A percentile compares a stretch with the other conserved stretches of the same genome.
phyloP scores from a whole-genome alignment of 2,329 filamentous ascomycete genomes.

The Paecilomyces sp. region DNA sequence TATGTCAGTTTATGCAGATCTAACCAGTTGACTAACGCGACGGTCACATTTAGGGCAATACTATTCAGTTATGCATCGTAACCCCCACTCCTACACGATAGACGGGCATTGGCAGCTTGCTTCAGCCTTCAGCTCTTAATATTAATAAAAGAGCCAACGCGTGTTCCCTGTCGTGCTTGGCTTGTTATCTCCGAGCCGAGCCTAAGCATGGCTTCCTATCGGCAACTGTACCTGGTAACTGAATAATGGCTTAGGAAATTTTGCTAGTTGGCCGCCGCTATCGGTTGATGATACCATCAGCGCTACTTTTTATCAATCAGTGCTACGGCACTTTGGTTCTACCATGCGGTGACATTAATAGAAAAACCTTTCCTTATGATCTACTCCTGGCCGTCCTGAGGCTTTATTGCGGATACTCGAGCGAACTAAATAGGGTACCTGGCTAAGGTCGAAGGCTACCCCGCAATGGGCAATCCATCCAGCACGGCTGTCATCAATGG shows the following conservation, averaged over 20 bases:
- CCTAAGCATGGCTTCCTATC: neutral
- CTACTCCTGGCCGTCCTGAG: neutral
- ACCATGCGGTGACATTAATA: neutral
- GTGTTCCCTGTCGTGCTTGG: neutral
- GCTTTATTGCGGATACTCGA: neutral
- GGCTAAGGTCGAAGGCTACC: neutral
- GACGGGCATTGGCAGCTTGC: neutral
- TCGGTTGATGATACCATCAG: neutral
- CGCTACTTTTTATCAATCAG: neutral
- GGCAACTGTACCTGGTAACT: neutral
- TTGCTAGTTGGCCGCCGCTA: neutral
- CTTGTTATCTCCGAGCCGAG: neutral
- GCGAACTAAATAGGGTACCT: neutral
- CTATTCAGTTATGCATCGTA: neutral
- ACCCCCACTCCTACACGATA: neutral
- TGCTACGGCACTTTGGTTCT: neutral
- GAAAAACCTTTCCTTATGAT: neutral
- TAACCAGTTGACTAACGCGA: neutral
- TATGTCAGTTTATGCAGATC: neutral
- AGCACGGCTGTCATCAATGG: neutral
- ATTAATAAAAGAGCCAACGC: neutral
- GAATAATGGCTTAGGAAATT: neutral
- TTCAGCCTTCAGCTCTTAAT: neutral
- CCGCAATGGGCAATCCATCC: neutral
- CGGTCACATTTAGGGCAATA: neutral